Evolutionary conservation across 2,329 filamentous ascomycete genomes (phyloP).

Genomic region (Acrocalymma vagum): DNA sequence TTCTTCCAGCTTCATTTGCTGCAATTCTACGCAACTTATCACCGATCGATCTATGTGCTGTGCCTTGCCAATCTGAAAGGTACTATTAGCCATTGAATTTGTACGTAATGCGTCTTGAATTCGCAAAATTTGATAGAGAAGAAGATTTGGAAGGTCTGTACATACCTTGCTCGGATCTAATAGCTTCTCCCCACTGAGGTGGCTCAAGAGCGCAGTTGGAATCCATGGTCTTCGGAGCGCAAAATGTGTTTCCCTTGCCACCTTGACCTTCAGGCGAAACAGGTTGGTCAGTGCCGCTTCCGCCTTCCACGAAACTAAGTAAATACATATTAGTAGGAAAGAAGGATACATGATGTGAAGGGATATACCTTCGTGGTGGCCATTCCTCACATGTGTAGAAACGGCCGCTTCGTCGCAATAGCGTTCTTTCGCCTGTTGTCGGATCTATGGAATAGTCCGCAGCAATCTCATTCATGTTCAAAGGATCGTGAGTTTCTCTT

Average conservation of each 20-base stretch:
- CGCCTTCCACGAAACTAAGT: constrained; percentile 13
- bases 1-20: constrained; percentile 6
- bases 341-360: constrained; percentile 1
- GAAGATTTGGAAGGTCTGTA: not conserved
- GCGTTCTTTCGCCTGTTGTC: not conserved
- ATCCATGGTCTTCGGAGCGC: constrained; percentile 8
- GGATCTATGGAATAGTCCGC: constrained; percentile 4
- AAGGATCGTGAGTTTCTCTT: constrained; percentile 6
- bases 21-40: constrained; percentile 7
- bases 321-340: constrained; percentile 1
- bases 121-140: no score
- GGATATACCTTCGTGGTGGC: constrained; percentile 8
- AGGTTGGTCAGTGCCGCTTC: constrained; percentile 9
- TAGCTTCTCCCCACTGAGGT: constrained; percentile 1
- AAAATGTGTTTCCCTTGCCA: constrained; percentile 5
- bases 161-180: constrained; percentile 9
- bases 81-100: constrained; percentile 4
- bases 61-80: constrained; percentile 11
- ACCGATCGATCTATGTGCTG: constrained; percentile 1
- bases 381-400: constrained; percentile 10
- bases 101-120: no score
- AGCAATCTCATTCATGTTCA: constrained; percentile 9
- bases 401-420: constrained; percentile 6
- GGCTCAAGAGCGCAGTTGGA: constrained; percentile 6
- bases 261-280: constrained; percentile 9